Evolutionary conservation across 176 grass and related monocot species (phyloP).

Genomic region (Cenchrus purpureus): DNA sequence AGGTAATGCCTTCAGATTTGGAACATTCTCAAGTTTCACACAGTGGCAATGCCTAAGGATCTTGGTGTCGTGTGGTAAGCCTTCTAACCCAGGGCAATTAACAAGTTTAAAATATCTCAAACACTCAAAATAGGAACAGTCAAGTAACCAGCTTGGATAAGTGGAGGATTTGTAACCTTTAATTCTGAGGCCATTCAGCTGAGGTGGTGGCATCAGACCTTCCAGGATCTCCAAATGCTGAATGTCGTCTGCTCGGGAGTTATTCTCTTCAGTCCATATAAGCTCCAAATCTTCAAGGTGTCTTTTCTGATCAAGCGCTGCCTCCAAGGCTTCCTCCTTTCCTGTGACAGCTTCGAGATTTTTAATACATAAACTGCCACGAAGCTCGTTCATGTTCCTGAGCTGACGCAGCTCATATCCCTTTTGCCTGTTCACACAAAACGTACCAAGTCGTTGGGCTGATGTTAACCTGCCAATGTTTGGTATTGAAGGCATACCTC

Average conservation of each 20-base stretch:
- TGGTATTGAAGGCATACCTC: background rate
- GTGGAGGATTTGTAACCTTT: background rate
- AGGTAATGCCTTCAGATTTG: slow-evolving; percentile 9
- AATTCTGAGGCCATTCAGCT: accelerated
- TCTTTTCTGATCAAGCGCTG: background rate
- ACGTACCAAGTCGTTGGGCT: background rate
- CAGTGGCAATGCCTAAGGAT: background rate
- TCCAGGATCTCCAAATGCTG: slow-evolving; percentile 17
- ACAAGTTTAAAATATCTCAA: background rate
- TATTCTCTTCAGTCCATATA: background rate
- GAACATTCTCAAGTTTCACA: accelerated
- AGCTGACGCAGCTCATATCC: slow-evolving; percentile 26
- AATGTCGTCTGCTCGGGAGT: background rate
- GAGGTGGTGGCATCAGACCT: background rate
- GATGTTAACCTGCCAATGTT: slow-evolving; percentile 34
- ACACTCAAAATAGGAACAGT: slow-evolving; percentile 6
- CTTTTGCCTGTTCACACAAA: background rate
- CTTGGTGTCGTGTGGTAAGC: background rate
- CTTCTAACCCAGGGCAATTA: background rate
- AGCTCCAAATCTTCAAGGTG: background rate
- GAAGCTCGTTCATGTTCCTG: background rate
- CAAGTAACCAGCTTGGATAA: slow-evolving; percentile 30
- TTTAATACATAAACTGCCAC: background rate
- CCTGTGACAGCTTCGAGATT: slow-evolving; percentile 7
- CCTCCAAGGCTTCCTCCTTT: slow-evolving; percentile 23